Base-by-base conservation (phyloP, 106 monocot species). In the Allium sativum region DNA sequence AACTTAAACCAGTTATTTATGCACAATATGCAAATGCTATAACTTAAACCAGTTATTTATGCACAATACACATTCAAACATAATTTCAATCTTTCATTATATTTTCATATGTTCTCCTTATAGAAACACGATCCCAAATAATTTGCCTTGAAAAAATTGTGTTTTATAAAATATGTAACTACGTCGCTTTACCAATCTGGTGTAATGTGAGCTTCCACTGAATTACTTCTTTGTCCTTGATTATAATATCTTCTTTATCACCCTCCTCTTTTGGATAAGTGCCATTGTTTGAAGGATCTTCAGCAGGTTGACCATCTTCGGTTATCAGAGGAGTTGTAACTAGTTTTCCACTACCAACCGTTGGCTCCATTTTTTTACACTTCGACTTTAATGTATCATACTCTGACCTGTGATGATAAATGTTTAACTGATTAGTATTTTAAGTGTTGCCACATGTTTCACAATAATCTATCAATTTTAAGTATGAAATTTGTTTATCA, bases 121-220 rank as follows among this genome's bases (percentile, higher is more conserved):
- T 31, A 31, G 31, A 31, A 5, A 31, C 31, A 22, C 22, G 5
- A 31, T 31, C 31, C 31, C 31, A 31, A 31, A 31, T 3, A 31
- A 31, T 3, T 31, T 31, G 31, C 31, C 31, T 1, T 31, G 31
- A 55, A 18, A 54, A 55, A 55, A 9, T 16, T 55, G 14, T 18
- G 3, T 18, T 10, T 10, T 19, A 12, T 18, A 45, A 48, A 62
- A 21, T 46, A 62, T 45, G 45, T 62, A 62, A 11, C 21, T 20
- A 22, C 42, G 18, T 22, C 21, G 55, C 20, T 61, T 75, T 78
- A 89, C 93, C 93, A 56, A 93, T 93, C 61, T 93, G 93, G 74
- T 85, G 89, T 56, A 93, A 68, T 19, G 89, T 82, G 18, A 86
- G 85, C 56, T 89, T 93, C 89, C 93, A 93, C 45, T 81, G 73